These are phyloP conservation scores for Mycena capillaripes DNA, from an alignment of 768 basidiomycete genomes.

Conservation along the genomic window DNA sequence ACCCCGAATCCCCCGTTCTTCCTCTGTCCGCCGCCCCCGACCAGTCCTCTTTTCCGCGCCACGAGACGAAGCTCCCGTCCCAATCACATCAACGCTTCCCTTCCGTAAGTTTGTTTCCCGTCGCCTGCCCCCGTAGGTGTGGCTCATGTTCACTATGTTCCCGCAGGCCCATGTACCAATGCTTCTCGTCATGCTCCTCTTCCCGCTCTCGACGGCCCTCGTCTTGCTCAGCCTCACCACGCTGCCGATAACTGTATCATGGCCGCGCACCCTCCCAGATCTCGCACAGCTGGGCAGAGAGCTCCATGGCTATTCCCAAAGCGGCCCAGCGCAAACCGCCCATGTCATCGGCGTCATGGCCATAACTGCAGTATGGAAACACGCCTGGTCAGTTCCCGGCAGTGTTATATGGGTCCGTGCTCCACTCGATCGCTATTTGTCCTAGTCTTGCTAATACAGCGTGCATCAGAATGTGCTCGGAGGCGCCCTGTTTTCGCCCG, in stretches of 20 bases:
- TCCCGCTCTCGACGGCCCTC: conserved; percentile 78
- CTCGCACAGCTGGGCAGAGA: conserved; percentile 82
- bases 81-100: conserved; percentile 40
- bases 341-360: conserved; percentile 90
- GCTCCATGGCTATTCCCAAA: conserved; percentile 83
- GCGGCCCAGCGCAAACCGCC: conserved; percentile 70
- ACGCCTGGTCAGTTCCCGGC: conserved; percentile 97
- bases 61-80: conserved; percentile 12
- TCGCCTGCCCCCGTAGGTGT: conserved; percentile 18
- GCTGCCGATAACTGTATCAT: conserved; percentile 81
- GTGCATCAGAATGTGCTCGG: conserved; percentile 84
- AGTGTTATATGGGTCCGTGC: conserved; percentile 85
- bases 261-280: conserved; percentile 84
- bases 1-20: conserved; percentile 59
- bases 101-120: conserved; percentile 44
- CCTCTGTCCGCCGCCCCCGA: conserved; percentile 68
- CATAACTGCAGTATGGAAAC: conserved; percentile 92
- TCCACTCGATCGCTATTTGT: conserved; percentile 32
- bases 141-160: conserved; percentile 12
- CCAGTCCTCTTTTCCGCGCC: conserved; percentile 45
- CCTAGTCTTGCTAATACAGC: conserved; percentile 15
- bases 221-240: conserved; percentile 82
- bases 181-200: conserved; percentile 62
- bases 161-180: conserved; percentile 56
- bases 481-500: conserved; percentile 88